Conservation (phyloP, 495 filamentous ascomycete species). For the Lophiostoma macrostomum region DNA sequence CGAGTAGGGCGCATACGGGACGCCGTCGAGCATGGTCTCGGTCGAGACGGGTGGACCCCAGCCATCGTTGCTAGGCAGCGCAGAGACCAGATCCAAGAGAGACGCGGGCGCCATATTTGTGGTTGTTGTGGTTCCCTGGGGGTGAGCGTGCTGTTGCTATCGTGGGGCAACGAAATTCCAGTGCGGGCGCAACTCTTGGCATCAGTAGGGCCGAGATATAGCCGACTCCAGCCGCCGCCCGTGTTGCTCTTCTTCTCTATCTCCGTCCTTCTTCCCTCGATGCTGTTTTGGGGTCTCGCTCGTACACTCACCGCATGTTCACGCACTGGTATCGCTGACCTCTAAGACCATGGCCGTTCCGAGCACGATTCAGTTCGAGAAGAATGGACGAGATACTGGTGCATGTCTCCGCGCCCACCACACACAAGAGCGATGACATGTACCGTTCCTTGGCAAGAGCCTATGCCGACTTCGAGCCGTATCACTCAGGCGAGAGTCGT, state of each 20-base stretch:
- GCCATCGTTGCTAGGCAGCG: slow-evolving; percentile 61
- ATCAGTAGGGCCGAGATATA: too few relatives aligned
- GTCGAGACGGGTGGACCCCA: slow-evolving; percentile 82
- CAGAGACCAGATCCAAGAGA: slow-evolving; percentile 57
- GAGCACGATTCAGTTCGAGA: not conserved
- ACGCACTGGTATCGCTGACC: too few relatives aligned
- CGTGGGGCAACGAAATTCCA: not conserved
- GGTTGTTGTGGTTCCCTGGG: slow-evolving; percentile 29
- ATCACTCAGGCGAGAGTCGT: not conserved
- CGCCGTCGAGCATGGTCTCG: slow-evolving; percentile 86
- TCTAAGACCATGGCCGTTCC: slow-evolving; percentile 7
- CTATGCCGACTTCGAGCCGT: slow-evolving; percentile 36
- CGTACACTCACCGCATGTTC: too few relatives aligned
- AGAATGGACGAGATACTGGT: slow-evolving; percentile 35
- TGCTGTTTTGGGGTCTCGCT: too few relatives aligned
- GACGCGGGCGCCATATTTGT: slow-evolving; percentile 59
- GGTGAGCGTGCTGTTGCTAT: not conserved
- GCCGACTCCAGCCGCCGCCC: too few relatives aligned
- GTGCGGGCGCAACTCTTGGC: slow-evolving; percentile 24
- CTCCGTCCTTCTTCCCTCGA: too few relatives aligned
- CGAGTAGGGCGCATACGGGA: slow-evolving; percentile 95
- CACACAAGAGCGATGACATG: slow-evolving; percentile 36
- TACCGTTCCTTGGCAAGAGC: slow-evolving; percentile 35
- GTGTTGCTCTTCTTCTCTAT: too few relatives aligned
- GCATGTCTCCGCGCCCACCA: slow-evolving; percentile 40